Conservation (phyloP, 2,329 filamentous ascomycete genomes). For the Thielaviopsis punctulata region DNA sequence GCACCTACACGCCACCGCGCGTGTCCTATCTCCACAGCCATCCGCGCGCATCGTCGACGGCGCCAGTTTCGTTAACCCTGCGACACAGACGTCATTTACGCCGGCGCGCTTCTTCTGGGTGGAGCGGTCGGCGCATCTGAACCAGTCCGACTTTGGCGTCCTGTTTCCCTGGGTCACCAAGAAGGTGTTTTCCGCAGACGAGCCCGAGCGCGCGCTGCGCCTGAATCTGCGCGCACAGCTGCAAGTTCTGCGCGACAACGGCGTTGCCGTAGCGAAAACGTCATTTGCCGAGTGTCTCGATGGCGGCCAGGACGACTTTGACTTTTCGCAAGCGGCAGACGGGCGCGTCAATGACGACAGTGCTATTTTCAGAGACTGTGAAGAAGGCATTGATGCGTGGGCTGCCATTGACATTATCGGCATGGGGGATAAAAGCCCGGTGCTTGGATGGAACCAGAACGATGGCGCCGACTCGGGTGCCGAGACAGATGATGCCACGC, state of each 20-base stretch:
- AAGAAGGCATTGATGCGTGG: conserved; percentile 6
- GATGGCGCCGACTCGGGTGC: neutral
- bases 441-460: conserved; percentile 6
- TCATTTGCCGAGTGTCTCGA: conserved; percentile 31
- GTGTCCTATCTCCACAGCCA: conserved; percentile 42
- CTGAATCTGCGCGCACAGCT: conserved; percentile 42
- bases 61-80: conserved; percentile 18
- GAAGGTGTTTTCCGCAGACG: conserved; percentile 37
- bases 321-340: conserved; percentile 14
- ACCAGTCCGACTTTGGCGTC: conserved; percentile 68
- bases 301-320: conserved; percentile 16
- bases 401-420: conserved; percentile 6
- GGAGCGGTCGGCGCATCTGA: conserved; percentile 56
- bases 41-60: conserved; percentile 24
- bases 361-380: conserved; percentile 30
- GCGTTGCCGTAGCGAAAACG: conserved; percentile 31
- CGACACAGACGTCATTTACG: conserved; percentile 18
- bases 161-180: conserved; percentile 57
- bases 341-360: conserved; percentile 22
- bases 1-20: conserved; percentile 53
- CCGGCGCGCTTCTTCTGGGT: conserved; percentile 61
- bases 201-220: conserved; percentile 40
- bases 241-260: conserved; percentile 36
- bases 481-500: conserved; percentile 12
- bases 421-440: conserved; percentile 10